Conservation (phyloP, 371 early-diverging fungal genomes). For the Fennellomyces sp. region DNA sequence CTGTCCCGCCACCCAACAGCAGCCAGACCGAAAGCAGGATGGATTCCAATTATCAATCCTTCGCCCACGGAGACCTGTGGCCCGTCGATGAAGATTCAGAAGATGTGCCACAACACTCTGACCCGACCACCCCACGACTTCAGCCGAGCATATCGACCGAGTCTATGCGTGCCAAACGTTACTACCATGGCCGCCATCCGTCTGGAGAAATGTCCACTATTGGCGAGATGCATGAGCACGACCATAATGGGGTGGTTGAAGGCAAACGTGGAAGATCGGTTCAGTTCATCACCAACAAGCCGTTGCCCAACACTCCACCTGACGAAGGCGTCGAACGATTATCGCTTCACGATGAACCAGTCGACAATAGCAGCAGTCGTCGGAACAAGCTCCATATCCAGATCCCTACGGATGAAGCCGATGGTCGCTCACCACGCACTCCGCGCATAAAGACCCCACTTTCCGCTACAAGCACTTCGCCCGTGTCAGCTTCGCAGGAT, state of each 20-base stretch:
- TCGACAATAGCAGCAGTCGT: neutral
- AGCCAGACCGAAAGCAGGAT: neutral
- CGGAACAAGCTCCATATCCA: constrained; percentile 19
- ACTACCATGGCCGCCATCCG: constrained; percentile 9
- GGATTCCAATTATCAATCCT: neutral
- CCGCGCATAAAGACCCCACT: constrained; percentile 12
- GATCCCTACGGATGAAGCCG: constrained; percentile 11
- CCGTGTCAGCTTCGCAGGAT: constrained; percentile 9
- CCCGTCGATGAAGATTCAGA: constrained; percentile 15
- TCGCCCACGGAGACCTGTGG: constrained; percentile 1
- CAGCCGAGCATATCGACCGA: constrained; percentile 3
- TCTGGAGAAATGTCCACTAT: constrained; percentile 6
- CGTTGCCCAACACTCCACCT: neutral
- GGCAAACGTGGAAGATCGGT: constrained; percentile 7
- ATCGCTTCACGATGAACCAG: constrained; percentile 7
- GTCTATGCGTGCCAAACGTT: neutral
- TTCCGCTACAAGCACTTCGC: constrained; percentile 16
- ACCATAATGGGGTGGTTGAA: neutral
- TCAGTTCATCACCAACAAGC: constrained; percentile 8
- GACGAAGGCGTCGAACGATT: constrained; percentile 5
- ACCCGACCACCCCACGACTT: neutral
- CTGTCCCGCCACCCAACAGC: constrained; percentile 11
- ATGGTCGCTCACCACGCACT: constrained; percentile 14
- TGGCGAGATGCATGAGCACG: constrained; percentile 1
- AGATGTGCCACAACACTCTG: neutral